Evolutionary conservation across 208 protist genomes (phyloP).

Genomic region (Acanthamoeba castellanii): DNA sequence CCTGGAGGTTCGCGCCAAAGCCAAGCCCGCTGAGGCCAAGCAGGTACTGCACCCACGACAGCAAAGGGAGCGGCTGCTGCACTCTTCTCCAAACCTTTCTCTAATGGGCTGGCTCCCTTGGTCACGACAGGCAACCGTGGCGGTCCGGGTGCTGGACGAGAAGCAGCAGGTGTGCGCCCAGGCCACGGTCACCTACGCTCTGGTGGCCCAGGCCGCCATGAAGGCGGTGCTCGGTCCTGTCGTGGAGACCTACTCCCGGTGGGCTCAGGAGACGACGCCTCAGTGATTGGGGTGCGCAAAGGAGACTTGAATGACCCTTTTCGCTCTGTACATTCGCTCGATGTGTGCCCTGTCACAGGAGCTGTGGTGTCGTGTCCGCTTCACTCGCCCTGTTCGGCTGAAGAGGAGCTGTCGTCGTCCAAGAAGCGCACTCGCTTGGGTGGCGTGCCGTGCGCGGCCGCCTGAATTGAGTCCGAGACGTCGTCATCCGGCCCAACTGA

Average conservation of each 20-base stretch:
- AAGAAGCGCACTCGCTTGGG: slow-evolving; percentile 43
- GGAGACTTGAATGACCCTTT: no score
- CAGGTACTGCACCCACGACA: not conserved
- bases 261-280: not conserved
- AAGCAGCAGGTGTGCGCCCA: not conserved
- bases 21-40: not conserved
- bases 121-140: not conserved
- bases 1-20: not conserved
- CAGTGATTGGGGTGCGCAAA: not conserved
- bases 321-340: not conserved
- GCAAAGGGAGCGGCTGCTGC: no score
- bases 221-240: not conserved
- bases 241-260: not conserved
- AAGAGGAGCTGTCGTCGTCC: no score
- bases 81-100: no score
- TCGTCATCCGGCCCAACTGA: not conserved
- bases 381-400: no score
- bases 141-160: not conserved
- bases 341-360: not conserved
- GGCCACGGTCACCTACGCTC: not conserved
- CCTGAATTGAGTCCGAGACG: not conserved
- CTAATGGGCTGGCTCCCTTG: no score
- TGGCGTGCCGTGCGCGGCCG: not conserved
- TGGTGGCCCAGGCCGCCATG: not conserved
- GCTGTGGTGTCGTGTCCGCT: no score